A percentile compares a stretch with the other conserved stretches of the same genome.
Conservation (phyloP, 768 basidiomycete species). For the Trametes cinnabarina region DNA sequence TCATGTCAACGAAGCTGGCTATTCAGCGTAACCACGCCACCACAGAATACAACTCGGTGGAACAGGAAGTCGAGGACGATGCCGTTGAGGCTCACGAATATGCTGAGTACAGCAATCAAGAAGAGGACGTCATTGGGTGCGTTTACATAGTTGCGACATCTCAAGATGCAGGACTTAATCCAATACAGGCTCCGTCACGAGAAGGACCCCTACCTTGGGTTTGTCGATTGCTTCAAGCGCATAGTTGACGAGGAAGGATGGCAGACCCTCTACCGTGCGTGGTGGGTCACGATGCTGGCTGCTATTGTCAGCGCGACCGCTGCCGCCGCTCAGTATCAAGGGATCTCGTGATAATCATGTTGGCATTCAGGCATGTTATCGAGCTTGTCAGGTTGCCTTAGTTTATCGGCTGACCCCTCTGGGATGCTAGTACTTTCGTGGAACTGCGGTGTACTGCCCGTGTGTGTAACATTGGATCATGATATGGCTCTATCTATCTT, state of each 20-base stretch:
- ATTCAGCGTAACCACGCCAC: conserved; percentile 84
- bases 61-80: conserved; percentile 71
- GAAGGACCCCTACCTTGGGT: conserved; percentile 73
- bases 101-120: conserved; percentile 64
- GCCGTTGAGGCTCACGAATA: conserved; percentile 60
- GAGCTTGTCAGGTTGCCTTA: not conserved
- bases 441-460: not conserved
- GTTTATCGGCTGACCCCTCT: not conserved
- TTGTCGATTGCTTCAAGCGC: conserved; percentile 72
- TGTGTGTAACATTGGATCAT: conserved; percentile 5
- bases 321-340: conserved; percentile 20
- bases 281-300: conserved; percentile 79
- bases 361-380: not conserved
- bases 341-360: not conserved
- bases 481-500: not conserved
- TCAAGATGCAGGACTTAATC: not conserved
- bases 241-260: conserved; percentile 81
- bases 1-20: conserved; percentile 73
- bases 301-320: conserved; percentile 52
- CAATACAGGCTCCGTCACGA: conserved; percentile 63
- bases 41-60: conserved; percentile 68
- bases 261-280: conserved; percentile 71
- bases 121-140: conserved; percentile 86
- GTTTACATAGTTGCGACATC: conserved; percentile 21
- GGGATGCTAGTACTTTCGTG: not conserved